Base-by-base conservation (phyloP, 129 eudicot species). In the Flaveria linearis region DNA sequence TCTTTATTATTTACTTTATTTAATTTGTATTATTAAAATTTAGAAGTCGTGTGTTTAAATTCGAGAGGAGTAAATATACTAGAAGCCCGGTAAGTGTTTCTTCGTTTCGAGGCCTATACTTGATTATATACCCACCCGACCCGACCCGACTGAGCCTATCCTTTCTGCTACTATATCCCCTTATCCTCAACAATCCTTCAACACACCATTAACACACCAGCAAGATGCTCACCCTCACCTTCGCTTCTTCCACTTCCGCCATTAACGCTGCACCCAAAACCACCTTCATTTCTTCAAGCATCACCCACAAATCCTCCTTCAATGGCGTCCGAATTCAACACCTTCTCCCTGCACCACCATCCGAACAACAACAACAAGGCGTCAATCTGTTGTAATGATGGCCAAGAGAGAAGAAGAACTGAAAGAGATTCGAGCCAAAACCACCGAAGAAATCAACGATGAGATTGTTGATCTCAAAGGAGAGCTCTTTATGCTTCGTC, bases 401-500 rank as follows among this genome's bases (percentile, higher is more conserved):
- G 91, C 98, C 10, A 91, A 91, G 69, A 86, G 69, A 76, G 88
- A 85, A 7, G 97, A 91, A 23, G 98, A 91, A 68, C 60, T 94
- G 85, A 88, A 94, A 42, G 93, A 85, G 42, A 87, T 94, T 5
- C 87, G 98, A 66, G 66, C 79, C 4, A 88, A 87, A 66, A 84
- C 92, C 18, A 91, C 88, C 0, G 97, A 94, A 30, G 83, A 94
- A 72, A 75, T 94, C 11, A 84, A 89, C 58, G 93, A 91, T 50
- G 97, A 91, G 47, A 85, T 91, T 53, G 86, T 91, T 9, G 93
- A 94, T 78, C 90, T 91, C 41, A 94, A 91, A 79, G 98, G 98
- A 18, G 98, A 94, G 85, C 78, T 94, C 22, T 88, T 94, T 67
- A 91, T 94, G 97, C 96, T 94, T 23, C 91, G 96, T 41, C 90